phyloP scores from a whole-genome alignment of 192 early-diverging fungal species.

The Coemansia sp. region DNA sequence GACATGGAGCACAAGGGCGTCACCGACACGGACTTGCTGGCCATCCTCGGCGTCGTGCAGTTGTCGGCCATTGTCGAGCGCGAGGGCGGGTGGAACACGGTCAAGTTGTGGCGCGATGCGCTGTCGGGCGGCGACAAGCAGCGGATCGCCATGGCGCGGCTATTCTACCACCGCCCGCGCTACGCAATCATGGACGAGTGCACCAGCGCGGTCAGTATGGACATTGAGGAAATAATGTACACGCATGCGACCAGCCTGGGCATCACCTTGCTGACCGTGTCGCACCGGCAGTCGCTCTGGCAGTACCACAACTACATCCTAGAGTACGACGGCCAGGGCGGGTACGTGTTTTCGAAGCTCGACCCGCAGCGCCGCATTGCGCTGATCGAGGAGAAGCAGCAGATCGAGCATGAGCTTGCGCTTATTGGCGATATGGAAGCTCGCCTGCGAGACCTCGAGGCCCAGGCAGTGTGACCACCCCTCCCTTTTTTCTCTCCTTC shows the following conservation, averaged over 20 bases:
- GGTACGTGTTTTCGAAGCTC: slow-evolving; percentile 87
- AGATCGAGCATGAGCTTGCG: slow-evolving; percentile 52
- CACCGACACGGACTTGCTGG: slow-evolving; percentile 73
- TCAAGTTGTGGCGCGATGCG: slow-evolving; percentile 84
- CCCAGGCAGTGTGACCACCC: slow-evolving; percentile 4
- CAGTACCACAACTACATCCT: slow-evolving; percentile 95
- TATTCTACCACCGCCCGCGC: slow-evolving; percentile 94
- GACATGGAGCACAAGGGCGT: slow-evolving; percentile 69
- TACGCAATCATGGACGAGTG: slow-evolving; percentile 98
- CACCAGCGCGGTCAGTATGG: slow-evolving; percentile 86
- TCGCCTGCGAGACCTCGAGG: slow-evolving; percentile 27
- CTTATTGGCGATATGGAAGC: slow-evolving; percentile 30
- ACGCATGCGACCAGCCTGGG: slow-evolving; percentile 71
- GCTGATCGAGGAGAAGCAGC: slow-evolving; percentile 88
- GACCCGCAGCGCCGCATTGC: slow-evolving; percentile 81
- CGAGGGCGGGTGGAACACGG: slow-evolving; percentile 87
- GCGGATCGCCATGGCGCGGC: slow-evolving; percentile 90
- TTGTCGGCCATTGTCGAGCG: slow-evolving; percentile 76
- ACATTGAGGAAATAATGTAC: slow-evolving; percentile 90
- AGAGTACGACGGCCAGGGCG: slow-evolving; percentile 95
- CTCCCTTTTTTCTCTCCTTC: neutral
- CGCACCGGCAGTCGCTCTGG: slow-evolving; percentile 92
- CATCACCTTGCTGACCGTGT: slow-evolving; percentile 90
- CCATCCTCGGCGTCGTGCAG: slow-evolving; percentile 79
- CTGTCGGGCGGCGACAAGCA: slow-evolving; percentile 97